These are phyloP conservation scores for Spirogloea muscicola DNA, from an alignment of 139 green algal genomes.

Conservation along the genomic window DNA sequence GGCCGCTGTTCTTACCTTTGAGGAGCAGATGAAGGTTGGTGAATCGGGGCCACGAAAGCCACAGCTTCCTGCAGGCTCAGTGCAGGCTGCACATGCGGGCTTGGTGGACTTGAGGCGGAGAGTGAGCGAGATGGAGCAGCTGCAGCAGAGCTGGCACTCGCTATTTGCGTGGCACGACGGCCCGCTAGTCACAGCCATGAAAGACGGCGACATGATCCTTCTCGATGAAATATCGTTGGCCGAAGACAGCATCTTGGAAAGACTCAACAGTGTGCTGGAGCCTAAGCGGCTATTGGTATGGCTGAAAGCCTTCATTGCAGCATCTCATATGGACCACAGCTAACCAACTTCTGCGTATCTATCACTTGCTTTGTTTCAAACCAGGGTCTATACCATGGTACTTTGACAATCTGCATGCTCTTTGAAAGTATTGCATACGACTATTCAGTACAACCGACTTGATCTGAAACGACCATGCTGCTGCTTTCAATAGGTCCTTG, in stretches of 20 bases:
- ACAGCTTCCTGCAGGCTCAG: neutral
- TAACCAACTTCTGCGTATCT: no score
- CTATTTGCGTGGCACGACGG: conserved; percentile 80
- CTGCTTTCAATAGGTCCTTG: conserved; percentile 56
- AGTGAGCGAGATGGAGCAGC: conserved; percentile 15
- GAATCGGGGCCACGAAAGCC: neutral
- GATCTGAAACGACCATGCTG: no score
- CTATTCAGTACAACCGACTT: conserved; percentile 1
- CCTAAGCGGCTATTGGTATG: conserved; percentile 76
- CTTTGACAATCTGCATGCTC: neutral
- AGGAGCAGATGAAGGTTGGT: neutral
- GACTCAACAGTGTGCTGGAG: conserved; percentile 97
- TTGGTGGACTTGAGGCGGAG: neutral
- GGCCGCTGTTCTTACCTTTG: no score
- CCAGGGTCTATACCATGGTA: neutral
- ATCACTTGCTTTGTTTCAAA: no score
- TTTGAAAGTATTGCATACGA: neutral
- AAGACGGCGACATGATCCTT: conserved; percentile 83
- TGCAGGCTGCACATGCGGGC: neutral
- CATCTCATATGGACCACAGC: no score
- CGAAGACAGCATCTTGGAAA: conserved; percentile 95
- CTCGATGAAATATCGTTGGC: conserved; percentile 98
- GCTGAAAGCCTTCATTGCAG: no score
- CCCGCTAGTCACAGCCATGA: conserved; percentile 91
- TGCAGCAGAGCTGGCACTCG: conserved; percentile 8